Base-by-base conservation (phyloP, 1,284 basidiomycete species). In the Ceratorhiza oryzae-sativae region DNA sequence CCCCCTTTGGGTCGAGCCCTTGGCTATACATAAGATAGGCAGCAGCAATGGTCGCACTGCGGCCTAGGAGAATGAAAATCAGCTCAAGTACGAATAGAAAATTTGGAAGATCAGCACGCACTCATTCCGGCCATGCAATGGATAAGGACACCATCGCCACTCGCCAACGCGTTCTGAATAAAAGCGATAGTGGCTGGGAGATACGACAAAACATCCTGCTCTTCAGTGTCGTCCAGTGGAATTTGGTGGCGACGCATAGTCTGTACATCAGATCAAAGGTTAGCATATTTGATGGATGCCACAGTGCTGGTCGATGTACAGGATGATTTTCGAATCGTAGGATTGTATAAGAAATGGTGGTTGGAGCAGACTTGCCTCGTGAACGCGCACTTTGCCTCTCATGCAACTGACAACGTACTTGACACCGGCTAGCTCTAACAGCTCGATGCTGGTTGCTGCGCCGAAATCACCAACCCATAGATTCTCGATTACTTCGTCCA, bases 41-140 rank as follows among this genome's bases (percentile, higher is more conserved):
- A 1, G 92, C 88, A 5, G 90, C 88, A 62, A 95, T 88, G 0
- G 92, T 90, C 15, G 90, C 88, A 75, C 91, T 93, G 27, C 94
- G 86, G 77, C 91, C 91, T 93, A 75, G 12, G 10, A 45, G 15
- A 8, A 45, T 59, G 13, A 34, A 20, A n/a, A 15, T 63, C 1
- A 39, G 39, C 3, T 32, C 39, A 49, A 25, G 49, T 23, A 58
- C n/a, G 12, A 59, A 51, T 20, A 30, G 61, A 30, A 56, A 49
- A 18, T 18, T 45, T 45, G 42, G 18, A 42, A 3, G 13, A 18
- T 55, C 46, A n/a, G 23, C 53, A 87, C 90, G 78, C 80, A 93
- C 92, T 94, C 81, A 94, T 85, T 27, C 93, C 93, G 27, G 92
- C 93, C 75, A 92, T 88, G 78, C 94, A 95, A 79, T 96, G 94